Evolutionary conservation across 805 yeast species (phyloP).

Genomic region (Candida insectorum): DNA sequence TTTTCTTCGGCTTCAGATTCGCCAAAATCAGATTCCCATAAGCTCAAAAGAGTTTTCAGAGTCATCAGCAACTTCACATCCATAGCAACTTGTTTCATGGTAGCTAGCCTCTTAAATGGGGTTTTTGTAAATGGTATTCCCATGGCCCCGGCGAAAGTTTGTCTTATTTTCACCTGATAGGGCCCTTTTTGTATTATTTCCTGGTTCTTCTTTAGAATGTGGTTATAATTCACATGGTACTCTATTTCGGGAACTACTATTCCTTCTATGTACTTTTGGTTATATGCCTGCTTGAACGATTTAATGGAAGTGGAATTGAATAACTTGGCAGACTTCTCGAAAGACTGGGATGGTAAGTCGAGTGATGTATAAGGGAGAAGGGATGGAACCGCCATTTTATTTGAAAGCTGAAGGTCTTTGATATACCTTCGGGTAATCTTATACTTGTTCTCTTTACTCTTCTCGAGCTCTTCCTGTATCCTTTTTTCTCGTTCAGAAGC

Average conservation of each 20-base stretch:
- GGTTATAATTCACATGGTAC: constrained; percentile 27
- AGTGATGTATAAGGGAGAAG: constrained; percentile 24
- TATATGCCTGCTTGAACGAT: constrained; percentile 28
- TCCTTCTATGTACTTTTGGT: constrained; percentile 26
- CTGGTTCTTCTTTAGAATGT: constrained; percentile 19
- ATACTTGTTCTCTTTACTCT: constrained; percentile 11
- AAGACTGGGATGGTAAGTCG: constrained; percentile 3
- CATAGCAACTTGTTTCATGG: constrained; percentile 24
- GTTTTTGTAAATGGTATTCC: constrained; percentile 24
- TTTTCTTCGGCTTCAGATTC: constrained; percentile 8
- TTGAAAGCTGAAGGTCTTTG: constrained; percentile 22
- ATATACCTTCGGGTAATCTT: constrained; percentile 25
- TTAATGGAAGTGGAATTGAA: constrained; percentile 10
- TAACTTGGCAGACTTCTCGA: constrained; percentile 6
- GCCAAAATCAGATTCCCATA: constrained; percentile 22
- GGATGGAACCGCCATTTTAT: constrained; percentile 29
- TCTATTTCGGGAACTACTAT: constrained; percentile 32
- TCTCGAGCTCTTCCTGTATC: constrained; percentile 11
- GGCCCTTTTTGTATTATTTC: constrained; percentile 33
- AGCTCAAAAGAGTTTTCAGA: constrained; percentile 17
- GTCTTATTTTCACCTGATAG: constrained; percentile 23
- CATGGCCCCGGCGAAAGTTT: constrained; percentile 30
- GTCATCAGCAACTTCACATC: constrained; percentile 29
- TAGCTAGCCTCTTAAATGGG: constrained; percentile 19
- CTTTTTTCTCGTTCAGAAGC: constrained; percentile 9